A percentile compares a stretch with the other conserved stretches of the same genome.
Conservation (phyloP, 768 basidiomycete species). For the Amanita muscaria region DNA sequence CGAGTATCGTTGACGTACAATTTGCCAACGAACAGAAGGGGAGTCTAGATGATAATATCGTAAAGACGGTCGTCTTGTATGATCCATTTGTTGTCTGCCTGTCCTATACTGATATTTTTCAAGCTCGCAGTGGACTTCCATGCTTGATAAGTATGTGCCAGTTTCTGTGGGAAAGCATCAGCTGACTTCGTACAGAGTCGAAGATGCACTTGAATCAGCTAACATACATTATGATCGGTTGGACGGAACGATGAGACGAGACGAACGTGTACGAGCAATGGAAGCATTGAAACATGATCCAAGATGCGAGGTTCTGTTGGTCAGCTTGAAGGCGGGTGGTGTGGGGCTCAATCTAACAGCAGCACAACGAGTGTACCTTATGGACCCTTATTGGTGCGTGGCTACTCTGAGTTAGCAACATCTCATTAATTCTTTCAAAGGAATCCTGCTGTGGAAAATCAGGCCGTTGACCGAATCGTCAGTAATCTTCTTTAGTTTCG, state of each 20-base stretch:
- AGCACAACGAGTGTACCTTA: constrained; percentile 87
- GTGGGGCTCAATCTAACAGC: constrained; percentile 95
- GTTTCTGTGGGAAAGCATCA: constrained; percentile 1
- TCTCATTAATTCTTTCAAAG: constrained; percentile 27
- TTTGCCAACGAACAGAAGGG: constrained; percentile 71
- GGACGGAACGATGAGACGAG: constrained; percentile 97
- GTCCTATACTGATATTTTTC: constrained; percentile 10
- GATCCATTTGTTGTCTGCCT: constrained; percentile 24
- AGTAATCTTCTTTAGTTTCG: constrained; percentile 18
- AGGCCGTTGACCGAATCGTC: constrained; percentile 96
- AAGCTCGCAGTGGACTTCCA: constrained; percentile 91
- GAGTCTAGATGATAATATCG: constrained; percentile 54
- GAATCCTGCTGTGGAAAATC: constrained; percentile 97
- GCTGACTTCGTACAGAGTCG: constrained; percentile 45
- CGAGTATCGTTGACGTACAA: constrained; percentile 60
- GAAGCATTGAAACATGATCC: constrained; percentile 88
- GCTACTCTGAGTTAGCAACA: too few species aligned
- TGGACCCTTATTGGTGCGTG: constrained; percentile 91
- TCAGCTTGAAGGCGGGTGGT: constrained; percentile 94
- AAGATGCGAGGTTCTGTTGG: constrained; percentile 84
- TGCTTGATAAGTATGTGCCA: constrained; percentile 74
- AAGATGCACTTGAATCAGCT: constrained; percentile 78
- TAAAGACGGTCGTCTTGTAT: constrained; percentile 95
- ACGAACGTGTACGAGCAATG: constrained; percentile 87
- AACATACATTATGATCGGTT: constrained; percentile 85